Evolutionary conservation across 352 stramenopile genomes (phyloP).

Genomic region (Phytophthora macrochlamydospora): DNA sequence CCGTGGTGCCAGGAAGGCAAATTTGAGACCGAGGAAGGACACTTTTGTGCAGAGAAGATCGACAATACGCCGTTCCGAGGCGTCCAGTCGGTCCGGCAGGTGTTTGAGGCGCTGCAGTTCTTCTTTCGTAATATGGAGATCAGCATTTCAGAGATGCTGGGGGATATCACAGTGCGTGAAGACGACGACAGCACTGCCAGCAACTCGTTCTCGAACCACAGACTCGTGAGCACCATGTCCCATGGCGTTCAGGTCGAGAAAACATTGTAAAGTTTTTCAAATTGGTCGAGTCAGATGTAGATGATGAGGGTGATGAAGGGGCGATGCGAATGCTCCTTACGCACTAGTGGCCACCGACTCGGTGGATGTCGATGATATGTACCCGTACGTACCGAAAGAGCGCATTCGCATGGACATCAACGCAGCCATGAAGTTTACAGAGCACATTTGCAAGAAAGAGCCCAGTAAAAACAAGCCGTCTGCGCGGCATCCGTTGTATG

Average conservation of each 20-base stretch:
- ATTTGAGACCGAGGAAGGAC: constrained; percentile 47
- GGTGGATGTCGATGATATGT: constrained; percentile 59
- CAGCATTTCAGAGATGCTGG: constrained; percentile 59
- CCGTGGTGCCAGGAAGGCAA: constrained; percentile 46
- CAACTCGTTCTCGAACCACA: constrained; percentile 54
- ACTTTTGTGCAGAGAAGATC: constrained; percentile 65
- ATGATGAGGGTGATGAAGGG: constrained; percentile 17
- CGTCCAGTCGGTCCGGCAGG: constrained; percentile 38
- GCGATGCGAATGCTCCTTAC: constrained; percentile 28
- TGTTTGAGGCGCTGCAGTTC: constrained; percentile 62
- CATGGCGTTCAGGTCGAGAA: constrained; percentile 50
- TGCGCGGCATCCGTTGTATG: constrained; percentile 19
- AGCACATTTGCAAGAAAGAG: constrained; percentile 38
- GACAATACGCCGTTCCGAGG: constrained; percentile 57
- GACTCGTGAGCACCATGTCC: constrained; percentile 48
- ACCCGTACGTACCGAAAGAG: constrained; percentile 47
- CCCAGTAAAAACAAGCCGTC: constrained; percentile 20
- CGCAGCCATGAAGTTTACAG: constrained; percentile 46
- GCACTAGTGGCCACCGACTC: constrained; percentile 46
- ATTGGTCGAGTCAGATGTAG: constrained; percentile 28
- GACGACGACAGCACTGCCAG: constrained; percentile 59
- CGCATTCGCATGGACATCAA: constrained; percentile 57
- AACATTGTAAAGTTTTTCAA: constrained; percentile 60
- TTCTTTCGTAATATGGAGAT: constrained; percentile 72
- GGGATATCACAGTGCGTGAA: constrained; percentile 59